Percentiles rank a stretch among this genome's conserved stretches.
Conservation (phyloP, 202 grass and related monocot genomes). For the Setaria italica region DNA sequence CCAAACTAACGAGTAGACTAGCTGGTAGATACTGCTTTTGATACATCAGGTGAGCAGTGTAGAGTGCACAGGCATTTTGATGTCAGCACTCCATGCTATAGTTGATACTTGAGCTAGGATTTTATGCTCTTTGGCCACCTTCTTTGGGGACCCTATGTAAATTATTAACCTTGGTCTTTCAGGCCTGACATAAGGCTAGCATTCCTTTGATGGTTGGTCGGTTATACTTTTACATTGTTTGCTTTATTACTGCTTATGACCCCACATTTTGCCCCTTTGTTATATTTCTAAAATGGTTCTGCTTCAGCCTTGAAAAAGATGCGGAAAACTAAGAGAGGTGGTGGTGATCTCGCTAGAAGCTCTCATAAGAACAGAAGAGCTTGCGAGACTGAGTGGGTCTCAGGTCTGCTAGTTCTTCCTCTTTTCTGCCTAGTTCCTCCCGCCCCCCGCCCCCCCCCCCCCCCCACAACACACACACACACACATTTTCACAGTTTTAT, state of each 20-base stretch:
- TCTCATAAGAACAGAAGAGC: not conserved
- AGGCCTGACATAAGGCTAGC: slow-evolving; percentile 23
- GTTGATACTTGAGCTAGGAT: not conserved
- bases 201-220: slow-evolving; percentile 18
- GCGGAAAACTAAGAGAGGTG: slow-evolving; percentile 33
- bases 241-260: slow-evolving; percentile 12
- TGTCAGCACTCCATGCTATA: slow-evolving; percentile 15
- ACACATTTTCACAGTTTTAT: not conserved
- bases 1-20: not conserved
- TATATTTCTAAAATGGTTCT: slow-evolving; percentile 14
- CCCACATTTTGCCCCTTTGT: slow-evolving; percentile 2
- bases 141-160: not conserved
- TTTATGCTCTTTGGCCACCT: not conserved
- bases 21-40: not conserved
- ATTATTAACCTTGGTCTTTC: slow-evolving; percentile 3
- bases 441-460: not conserved
- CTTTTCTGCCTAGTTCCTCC: not conserved
- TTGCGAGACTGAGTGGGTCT: slow-evolving; percentile 26
- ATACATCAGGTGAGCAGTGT: not conserved
- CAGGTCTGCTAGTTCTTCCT: slow-evolving; percentile 32
- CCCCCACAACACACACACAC: too few species aligned
- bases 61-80: not conserved
- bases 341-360: slow-evolving; percentile 26
- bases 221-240: slow-evolving; percentile 16
- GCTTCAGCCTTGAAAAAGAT: slow-evolving; percentile 37